Evolutionary conservation across 2,329 filamentous ascomycete genomes (phyloP).

Genomic region (Tolypocladium tropicale): DNA sequence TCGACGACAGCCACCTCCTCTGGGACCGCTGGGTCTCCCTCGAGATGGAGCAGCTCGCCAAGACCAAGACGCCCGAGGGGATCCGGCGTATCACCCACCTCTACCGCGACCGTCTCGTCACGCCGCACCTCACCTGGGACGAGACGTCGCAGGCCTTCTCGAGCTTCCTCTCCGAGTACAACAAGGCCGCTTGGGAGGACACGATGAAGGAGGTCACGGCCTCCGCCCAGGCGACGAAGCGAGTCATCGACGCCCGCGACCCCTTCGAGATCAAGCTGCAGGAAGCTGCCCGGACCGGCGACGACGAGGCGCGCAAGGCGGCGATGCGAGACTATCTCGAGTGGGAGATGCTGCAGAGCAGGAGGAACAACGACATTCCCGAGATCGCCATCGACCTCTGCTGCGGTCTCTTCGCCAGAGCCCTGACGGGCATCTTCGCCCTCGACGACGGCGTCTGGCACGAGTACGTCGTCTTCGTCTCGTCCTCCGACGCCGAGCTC

Average conservation of each 20-base stretch:
- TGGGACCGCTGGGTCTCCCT: slow-evolving; percentile 73
- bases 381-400: slow-evolving; percentile 40
- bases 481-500: slow-evolving; percentile 29
- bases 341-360: slow-evolving; percentile 64
- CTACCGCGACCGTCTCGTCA: slow-evolving; percentile 58
- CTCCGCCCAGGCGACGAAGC: slow-evolving; percentile 53
- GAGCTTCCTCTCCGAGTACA: slow-evolving; percentile 62
- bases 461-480: slow-evolving; percentile 69
- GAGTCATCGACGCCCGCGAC: slow-evolving; percentile 52
- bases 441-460: slow-evolving; percentile 71
- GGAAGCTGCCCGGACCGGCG: slow-evolving; percentile 43
- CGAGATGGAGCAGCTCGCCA: slow-evolving; percentile 56
- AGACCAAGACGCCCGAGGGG: slow-evolving; percentile 42
- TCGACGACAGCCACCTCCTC: slow-evolving; percentile 66
- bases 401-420: slow-evolving; percentile 66
- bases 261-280: slow-evolving; percentile 57
- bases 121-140: slow-evolving; percentile 67
- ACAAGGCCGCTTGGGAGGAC: slow-evolving; percentile 59
- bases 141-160: slow-evolving; percentile 67
- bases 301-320: slow-evolving; percentile 42
- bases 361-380: slow-evolving; percentile 34
- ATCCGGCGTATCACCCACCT: slow-evolving; percentile 57
- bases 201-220: slow-evolving; percentile 61
- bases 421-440: slow-evolving; percentile 58
- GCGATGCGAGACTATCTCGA: slow-evolving; percentile 62